phyloP scores from a whole-genome alignment of 2,329 filamentous ascomycete species.

The Colletotrichum camelliae region DNA sequence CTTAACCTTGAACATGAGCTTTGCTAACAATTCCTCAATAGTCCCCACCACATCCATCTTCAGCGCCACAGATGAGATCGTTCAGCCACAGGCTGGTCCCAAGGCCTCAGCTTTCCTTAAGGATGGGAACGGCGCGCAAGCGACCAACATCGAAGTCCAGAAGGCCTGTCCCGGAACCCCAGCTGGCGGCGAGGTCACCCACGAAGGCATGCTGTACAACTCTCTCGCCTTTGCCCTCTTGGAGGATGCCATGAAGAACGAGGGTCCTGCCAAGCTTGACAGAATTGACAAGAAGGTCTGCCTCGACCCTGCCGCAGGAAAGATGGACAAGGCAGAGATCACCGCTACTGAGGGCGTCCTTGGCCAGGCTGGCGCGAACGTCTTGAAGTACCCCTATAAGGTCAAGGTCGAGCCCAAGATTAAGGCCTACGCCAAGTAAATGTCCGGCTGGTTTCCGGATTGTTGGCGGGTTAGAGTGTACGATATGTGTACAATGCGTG shows the following conservation, averaged over 20 bases:
- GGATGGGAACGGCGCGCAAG: constrained; percentile 45
- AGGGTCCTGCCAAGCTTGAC: not conserved
- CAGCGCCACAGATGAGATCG: constrained; percentile 54
- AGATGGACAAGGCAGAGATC: not conserved
- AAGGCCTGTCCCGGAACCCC: constrained; percentile 41
- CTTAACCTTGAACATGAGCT: no score
- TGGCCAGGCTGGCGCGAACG: not conserved
- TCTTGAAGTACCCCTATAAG: not conserved
- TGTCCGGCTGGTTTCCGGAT: not conserved
- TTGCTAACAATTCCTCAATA: not conserved
- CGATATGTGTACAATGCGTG: not conserved
- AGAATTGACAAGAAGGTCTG: constrained; percentile 3
- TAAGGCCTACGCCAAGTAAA: not conserved
- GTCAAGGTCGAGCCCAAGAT: not conserved
- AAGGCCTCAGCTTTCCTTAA: constrained; percentile 50
- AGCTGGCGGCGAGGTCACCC: constrained; percentile 50
- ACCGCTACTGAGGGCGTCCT: not conserved
- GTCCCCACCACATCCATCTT: constrained; percentile 61
- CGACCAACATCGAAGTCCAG: constrained; percentile 56
- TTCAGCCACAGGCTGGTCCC: constrained; percentile 52
- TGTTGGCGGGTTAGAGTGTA: not conserved
- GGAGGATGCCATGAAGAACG: constrained; percentile 32
- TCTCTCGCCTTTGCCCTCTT: constrained; percentile 43
- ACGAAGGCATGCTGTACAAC: constrained; percentile 49
- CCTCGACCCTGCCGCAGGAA: not conserved